Conservation (phyloP, 2,329 filamentous ascomycete species). For the Xylaria sp. region DNA sequence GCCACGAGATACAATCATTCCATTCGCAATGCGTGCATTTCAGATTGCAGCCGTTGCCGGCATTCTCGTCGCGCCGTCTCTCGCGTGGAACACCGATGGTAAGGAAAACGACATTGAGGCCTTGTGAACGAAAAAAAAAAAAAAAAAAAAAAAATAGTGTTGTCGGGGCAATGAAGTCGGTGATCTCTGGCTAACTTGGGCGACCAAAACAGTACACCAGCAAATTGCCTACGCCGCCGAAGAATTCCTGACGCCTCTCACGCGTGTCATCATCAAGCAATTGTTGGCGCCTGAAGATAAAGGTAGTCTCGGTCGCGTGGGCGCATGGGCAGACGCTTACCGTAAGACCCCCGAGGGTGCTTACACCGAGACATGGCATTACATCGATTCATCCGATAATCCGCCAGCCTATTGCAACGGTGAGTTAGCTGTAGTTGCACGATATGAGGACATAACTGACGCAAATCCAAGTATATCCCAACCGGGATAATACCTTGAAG, state of each 20-base stretch:
- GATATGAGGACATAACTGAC: background rate
- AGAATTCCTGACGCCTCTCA: constrained; percentile 37
- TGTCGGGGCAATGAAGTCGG: background rate
- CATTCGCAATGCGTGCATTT: constrained; percentile 32
- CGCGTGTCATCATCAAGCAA: constrained; percentile 44
- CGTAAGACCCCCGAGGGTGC: constrained; percentile 50
- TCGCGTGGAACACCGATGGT: constrained; percentile 41
- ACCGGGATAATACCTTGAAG: constrained; percentile 52
- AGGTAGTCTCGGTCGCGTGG: constrained; percentile 51
- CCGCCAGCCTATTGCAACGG: constrained; percentile 51
- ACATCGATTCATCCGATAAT: constrained; percentile 55
- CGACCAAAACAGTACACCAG: constrained; percentile 35
- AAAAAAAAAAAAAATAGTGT: background rate
- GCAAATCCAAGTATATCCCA: constrained; percentile 45
- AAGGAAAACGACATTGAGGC: background rate
- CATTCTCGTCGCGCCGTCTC: constrained; percentile 31
- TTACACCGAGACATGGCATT: constrained; percentile 53
- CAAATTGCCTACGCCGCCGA: constrained; percentile 41
- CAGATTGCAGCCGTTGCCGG: constrained; percentile 30
- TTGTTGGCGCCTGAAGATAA: constrained; percentile 48
- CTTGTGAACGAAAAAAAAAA: background rate
- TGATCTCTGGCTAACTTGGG: constrained; percentile 2
- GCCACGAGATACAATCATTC: background rate
- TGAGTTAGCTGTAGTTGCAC: constrained; percentile 7
- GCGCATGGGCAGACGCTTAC: constrained; percentile 54